These are phyloP conservation scores for Helichrysum umbraculigerum DNA, from an alignment of 129 eudicot species.

Conservation along the genomic window DNA sequence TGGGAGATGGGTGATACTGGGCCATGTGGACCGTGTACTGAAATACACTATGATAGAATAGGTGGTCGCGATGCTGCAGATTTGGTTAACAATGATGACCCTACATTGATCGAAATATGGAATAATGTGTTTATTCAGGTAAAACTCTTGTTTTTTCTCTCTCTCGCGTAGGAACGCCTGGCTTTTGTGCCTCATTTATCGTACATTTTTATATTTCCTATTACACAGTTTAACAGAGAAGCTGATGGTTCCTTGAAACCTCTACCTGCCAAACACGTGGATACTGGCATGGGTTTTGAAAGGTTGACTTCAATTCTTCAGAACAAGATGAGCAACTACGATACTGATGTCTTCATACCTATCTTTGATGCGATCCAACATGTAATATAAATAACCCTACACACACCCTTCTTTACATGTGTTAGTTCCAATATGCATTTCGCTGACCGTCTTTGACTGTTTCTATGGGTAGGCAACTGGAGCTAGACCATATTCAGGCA, in stretches of 20 bases:
- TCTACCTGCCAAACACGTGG: constrained; percentile 93
- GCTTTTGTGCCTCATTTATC: not conserved
- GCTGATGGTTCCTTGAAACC: constrained; percentile 82
- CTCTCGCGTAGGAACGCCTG: not conserved
- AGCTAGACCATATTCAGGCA: constrained; percentile 80
- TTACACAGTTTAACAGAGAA: constrained; percentile 87
- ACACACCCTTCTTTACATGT: not conserved
- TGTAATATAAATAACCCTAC: constrained; percentile 42
- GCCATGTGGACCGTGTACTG: constrained; percentile 99
- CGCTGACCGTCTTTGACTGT: not conserved
- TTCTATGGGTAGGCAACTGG: constrained; percentile 69
- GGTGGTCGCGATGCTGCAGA: constrained; percentile 91
- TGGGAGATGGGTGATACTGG: constrained; percentile 99
- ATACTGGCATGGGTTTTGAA: constrained; percentile 99
- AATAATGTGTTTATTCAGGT: constrained; percentile 98
- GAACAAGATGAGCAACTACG: constrained; percentile 92
- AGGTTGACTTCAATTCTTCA: constrained; percentile 96
- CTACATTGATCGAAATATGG: constrained; percentile 96
- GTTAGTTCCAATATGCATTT: constrained; percentile 17
- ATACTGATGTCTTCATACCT: constrained; percentile 85
- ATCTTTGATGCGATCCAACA: constrained; percentile 86
- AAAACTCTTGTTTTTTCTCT: constrained; percentile 5
- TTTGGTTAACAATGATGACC: constrained; percentile 91
- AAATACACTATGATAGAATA: constrained; percentile 89
- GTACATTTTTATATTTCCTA: not conserved